Conservation (phyloP, 164 flowering plant genomes). For the Santalum album region DNA sequence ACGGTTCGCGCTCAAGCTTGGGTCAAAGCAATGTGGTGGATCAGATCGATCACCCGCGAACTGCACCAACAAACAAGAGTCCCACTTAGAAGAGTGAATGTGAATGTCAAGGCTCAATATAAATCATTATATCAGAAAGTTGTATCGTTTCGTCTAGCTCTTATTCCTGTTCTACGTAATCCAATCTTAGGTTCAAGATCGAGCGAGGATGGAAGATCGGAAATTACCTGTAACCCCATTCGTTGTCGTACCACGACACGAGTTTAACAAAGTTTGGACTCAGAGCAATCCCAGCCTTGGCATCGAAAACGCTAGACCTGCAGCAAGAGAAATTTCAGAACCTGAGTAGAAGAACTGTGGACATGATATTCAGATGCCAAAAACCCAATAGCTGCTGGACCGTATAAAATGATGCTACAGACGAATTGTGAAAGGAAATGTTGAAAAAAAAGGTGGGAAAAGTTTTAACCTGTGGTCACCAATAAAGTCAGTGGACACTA, state of each 20-base stretch:
- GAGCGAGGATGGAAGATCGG: background rate
- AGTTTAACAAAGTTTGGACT: constrained; percentile 66
- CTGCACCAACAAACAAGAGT: constrained; percentile 20
- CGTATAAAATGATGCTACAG: too few relatives aligned
- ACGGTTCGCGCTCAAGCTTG: constrained; percentile 8
- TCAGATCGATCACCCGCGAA: constrained; percentile 63
- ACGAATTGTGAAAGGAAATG: too few relatives aligned
- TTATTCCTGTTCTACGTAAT: background rate
- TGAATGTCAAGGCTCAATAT: background rate
- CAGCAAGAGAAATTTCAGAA: too few relatives aligned
- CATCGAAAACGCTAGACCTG: constrained; percentile 97
- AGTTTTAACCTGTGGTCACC: constrained; percentile 81
- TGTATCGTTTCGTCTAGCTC: background rate
- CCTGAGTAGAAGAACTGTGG: too few relatives aligned
- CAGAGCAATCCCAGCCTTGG: constrained; percentile 94
- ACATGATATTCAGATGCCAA: too few relatives aligned
- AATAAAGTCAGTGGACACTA: constrained; percentile 83
- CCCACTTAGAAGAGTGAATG: background rate
- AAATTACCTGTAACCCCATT: constrained; percentile 83
- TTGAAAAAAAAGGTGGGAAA: background rate
- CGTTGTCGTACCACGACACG: constrained; percentile 93
- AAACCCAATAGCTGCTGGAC: too few relatives aligned
- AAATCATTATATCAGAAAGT: background rate
- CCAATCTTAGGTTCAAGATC: too few relatives aligned
- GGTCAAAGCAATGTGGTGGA: constrained; percentile 43